phyloP scores from a whole-genome alignment of 305 asterid genomes.

The Fraxinus ornus region DNA sequence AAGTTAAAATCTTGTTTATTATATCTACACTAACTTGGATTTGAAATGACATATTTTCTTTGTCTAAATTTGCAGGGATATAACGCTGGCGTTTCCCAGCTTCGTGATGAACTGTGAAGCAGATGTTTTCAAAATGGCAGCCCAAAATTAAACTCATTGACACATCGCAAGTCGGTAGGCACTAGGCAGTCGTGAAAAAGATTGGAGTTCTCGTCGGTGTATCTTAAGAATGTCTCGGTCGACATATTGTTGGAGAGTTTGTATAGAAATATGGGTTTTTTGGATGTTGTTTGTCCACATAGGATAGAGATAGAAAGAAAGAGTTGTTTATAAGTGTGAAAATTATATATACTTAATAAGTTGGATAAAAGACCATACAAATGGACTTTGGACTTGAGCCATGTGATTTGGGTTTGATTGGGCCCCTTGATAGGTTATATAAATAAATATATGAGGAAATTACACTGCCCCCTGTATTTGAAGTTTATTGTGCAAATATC shows the following conservation, averaged over 20 bases:
- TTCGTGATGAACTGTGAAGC: conserved; percentile 17
- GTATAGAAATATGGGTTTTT: too few species aligned
- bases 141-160: not conserved
- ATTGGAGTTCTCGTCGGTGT: not conserved
- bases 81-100: conserved; percentile 17
- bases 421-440: too few species aligned
- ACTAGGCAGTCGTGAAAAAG: conserved; percentile 1
- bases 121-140: conserved; percentile 5
- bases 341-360: too few species aligned
- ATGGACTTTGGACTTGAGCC: too few species aligned
- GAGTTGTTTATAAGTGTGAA: too few species aligned
- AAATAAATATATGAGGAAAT: too few species aligned
- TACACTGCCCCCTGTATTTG: too few species aligned
- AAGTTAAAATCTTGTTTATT: not conserved
- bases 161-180: not conserved
- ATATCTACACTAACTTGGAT: not conserved
- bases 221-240: not conserved
- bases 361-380: too few species aligned
- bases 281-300: too few species aligned
- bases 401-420: too few species aligned
- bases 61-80: conserved; percentile 11
- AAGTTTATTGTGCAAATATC: too few species aligned
- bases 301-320: too few species aligned
- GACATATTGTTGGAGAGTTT: not conserved
- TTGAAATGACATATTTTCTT: not conserved